Conservation (phyloP, 306 rosid genomes). For the Argentina anserina region DNA sequence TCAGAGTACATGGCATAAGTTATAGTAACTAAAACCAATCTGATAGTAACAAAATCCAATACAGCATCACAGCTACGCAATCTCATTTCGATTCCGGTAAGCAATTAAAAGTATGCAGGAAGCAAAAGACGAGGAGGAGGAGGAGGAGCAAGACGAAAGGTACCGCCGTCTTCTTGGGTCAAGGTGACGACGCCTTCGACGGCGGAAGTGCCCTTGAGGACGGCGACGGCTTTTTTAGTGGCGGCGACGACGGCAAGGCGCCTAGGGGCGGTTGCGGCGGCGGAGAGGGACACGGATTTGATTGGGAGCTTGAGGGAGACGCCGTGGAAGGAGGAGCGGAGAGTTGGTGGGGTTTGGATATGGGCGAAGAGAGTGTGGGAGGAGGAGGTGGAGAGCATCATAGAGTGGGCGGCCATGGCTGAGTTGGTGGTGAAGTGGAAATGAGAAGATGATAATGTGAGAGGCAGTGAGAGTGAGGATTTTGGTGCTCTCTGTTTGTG, state of each 20-base stretch:
- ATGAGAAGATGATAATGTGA: constrained; percentile 4
- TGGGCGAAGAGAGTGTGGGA: constrained; percentile 25
- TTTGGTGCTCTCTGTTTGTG: too few species aligned
- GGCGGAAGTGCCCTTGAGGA: constrained; percentile 59
- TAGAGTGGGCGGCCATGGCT: constrained; percentile 54
- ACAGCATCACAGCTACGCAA: not conserved
- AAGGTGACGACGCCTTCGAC: constrained; percentile 64
- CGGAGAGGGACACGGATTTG: constrained; percentile 33
- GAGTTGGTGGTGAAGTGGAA: constrained; percentile 12
- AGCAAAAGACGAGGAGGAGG: not conserved
- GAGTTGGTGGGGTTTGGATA: constrained; percentile 24
- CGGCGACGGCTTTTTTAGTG: constrained; percentile 64
- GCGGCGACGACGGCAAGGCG: constrained; percentile 52
- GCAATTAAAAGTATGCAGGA: not conserved
- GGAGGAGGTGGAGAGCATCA: constrained; percentile 35
- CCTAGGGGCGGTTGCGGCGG: constrained; percentile 39
- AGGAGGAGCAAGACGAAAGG: too few species aligned
- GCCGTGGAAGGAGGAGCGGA: constrained; percentile 55
- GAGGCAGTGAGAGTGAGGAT: not conserved
- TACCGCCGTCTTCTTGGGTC: constrained; percentile 58
- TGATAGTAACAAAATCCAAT: not conserved
- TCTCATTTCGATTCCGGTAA: not conserved
- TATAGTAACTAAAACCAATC: not conserved
- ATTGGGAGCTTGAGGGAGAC: constrained; percentile 44
- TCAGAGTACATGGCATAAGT: not conserved